Base-by-base conservation (phyloP, 305 asterid genomes). In the Solanum hybrid region DNA sequence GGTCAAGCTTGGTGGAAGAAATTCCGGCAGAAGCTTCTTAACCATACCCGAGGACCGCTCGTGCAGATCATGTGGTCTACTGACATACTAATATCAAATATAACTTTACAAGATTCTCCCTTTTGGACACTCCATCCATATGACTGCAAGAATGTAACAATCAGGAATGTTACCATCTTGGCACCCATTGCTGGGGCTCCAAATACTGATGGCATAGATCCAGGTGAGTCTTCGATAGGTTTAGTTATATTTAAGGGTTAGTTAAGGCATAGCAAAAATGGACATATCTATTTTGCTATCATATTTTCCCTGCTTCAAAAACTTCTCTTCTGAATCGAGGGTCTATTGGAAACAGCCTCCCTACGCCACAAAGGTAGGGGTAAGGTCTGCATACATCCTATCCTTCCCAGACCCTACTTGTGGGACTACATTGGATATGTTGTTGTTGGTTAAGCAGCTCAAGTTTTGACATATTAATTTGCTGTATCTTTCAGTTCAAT, bases 1-100 rank as follows among this genome's bases (percentile, higher is more conserved):
- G 99, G 99, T 80, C 97, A 95, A 90, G 90, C 96, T 51, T 97
- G 98, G 98, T 97, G 99, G 99, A 96, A 92, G 92, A 97, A 95
- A 92, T 95, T 92, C 92, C 91, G 93, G 57, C 94, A 91, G 90
- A 97, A 95, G 93, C 95, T 95, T 92, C 95, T 97, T 79, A 97
- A 96, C 90, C 95, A 97, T 92, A 96, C 98, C 9, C 94, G 99
- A 89, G 99, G 99, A 36, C 98, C 98, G 18, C 98, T 97, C 71
- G 95, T 97, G 92, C 98, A 97, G 93, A 94, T 97, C 90, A 97
- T 97, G 99, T 94, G 96, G 96, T 97, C 99, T 29, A 94, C 95
- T 22, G 94, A 97, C 91, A 96, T 97, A 90, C 34, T 94, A 91
- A 94, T 97, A 91, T 92, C 95, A 84, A 93, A 97, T 92, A 94